Evolutionary conservation across 2,329 filamentous ascomycete genomes (phyloP).

Genomic region (Apiospora kogelbergensis): DNA sequence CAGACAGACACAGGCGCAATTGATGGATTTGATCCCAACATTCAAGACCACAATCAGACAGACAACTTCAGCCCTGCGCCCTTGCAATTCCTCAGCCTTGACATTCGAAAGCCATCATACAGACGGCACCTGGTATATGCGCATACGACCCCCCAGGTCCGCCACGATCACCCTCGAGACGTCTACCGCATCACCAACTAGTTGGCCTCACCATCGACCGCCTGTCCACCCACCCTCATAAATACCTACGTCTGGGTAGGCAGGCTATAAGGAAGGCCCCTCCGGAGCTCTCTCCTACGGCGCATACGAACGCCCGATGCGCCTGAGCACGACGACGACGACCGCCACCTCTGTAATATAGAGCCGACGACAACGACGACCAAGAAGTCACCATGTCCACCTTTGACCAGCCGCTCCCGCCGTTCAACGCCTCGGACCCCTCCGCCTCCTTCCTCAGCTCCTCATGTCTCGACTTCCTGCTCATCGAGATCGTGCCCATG

Average conservation of each 20-base stretch:
- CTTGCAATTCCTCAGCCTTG: neutral
- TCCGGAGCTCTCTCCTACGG: neutral
- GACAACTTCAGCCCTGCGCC: neutral
- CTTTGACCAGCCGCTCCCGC: conserved; percentile 68
- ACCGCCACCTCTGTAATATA: neutral
- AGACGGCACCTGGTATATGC: neutral
- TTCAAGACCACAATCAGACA: neutral
- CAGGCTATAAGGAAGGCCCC: no score
- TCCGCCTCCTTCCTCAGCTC: conserved; percentile 74
- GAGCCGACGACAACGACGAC: conserved; percentile 3
- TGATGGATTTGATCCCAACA: neutral
- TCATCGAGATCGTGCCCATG: conserved; percentile 96
- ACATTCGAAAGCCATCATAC: neutral
- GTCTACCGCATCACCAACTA: neutral
- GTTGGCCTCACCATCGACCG: no score
- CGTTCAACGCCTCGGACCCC: conserved; percentile 72
- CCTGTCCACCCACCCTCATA: no score
- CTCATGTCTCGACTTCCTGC: conserved; percentile 87
- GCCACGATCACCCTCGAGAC: no score
- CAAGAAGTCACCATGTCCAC: conserved; percentile 55
- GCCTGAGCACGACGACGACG: neutral
- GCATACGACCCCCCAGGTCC: neutral
- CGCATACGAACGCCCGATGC: neutral
- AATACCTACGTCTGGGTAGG: no score
- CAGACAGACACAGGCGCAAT: neutral